Conservation (phyloP, 2,329 filamentous ascomycete species). For the Coniochaeta sp. region DNA sequence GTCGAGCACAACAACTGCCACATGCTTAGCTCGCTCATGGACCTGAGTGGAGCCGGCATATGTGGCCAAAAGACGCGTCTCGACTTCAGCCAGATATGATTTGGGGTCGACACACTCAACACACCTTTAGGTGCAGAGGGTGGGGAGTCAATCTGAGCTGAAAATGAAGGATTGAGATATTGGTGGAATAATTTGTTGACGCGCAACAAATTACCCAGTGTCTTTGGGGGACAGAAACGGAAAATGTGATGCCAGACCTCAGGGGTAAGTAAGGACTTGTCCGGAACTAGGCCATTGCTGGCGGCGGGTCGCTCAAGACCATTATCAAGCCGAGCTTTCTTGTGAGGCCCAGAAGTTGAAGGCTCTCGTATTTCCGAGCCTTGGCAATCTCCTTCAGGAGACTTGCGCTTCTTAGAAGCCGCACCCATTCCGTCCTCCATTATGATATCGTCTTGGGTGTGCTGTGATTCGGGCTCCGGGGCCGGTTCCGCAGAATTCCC, state of each 20-base stretch:
- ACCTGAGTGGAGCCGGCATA: slow-evolving; percentile 61
- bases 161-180: slow-evolving; percentile 45
- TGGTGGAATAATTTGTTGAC: slow-evolving; percentile 61
- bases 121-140: slow-evolving; percentile 26
- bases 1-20: slow-evolving; percentile 60
- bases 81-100: slow-evolving; percentile 64
- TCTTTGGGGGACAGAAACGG: slow-evolving; percentile 54
- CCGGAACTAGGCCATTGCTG: slow-evolving; percentile 3
- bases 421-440: neutral
- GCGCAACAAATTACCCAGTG: slow-evolving; percentile 56
- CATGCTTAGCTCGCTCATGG: slow-evolving; percentile 66
- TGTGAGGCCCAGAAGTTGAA: slow-evolving; percentile 6
- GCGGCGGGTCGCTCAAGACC: neutral
- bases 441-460: slow-evolving; percentile 1
- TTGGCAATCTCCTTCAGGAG: slow-evolving; percentile 7
- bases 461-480: slow-evolving; percentile 13
- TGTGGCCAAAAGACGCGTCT: slow-evolving; percentile 57
- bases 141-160: slow-evolving; percentile 15
- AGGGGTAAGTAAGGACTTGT: slow-evolving; percentile 38
- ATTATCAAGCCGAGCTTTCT: slow-evolving; percentile 20
- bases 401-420: slow-evolving; percentile 19
- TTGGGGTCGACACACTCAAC: slow-evolving; percentile 39
- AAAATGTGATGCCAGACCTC: slow-evolving; percentile 68
- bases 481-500: slow-evolving; percentile 18
- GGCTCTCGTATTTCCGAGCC: neutral